Base-by-base conservation (phyloP, 331 rosid species). In the Acacia pycnantha region DNA sequence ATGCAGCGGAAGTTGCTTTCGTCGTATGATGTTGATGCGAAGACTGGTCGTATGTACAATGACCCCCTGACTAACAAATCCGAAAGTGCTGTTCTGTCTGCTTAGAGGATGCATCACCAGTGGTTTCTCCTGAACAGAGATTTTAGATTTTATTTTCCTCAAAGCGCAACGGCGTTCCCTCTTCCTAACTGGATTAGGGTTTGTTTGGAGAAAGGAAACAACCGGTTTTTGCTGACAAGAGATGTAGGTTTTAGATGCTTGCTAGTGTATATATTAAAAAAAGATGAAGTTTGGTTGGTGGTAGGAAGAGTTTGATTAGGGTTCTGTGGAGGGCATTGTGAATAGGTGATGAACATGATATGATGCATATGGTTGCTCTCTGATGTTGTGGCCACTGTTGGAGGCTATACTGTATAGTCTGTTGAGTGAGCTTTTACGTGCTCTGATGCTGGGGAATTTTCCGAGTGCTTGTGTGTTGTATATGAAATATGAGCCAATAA, bases 1-100 rank as follows among this genome's bases (percentile, higher is more conserved):
- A 61, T 74, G 77, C 97, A 95, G 98, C 92, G 75, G 82, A 91
- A 21, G 88, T 37, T 92, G 75, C 86, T 93, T 82, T 89, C 92
- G 2, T 85, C 89, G 3, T 78, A 95, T 82, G 92, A 78, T 54
- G 79, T 77, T 3, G 81, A 85, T 59, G 74, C 77, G 8, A 91
- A 85, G 84, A 69, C 88, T 5, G 83, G 71, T 67, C 74, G 59
- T 64, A 31, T 56, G 22, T 41, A 16, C 70, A 81, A 68, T 84
- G 79, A 85, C 26, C 47, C 89, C 40, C 62, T 79, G 84, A 37
- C 77, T 19, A 79, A 37, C 19, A 90, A 88, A 82, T 84, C 98
- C 21, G 87, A 84, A 74, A 89, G 85, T 81, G 88, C 87, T 29
- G 83, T 95, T 77, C 82, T 95, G 26, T 90, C 98, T 77, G 85